A percentile compares a stretch with the other conserved stretches of the same genome.
Evolutionary conservation across 1,139 yeast genomes (phyloP).

Genomic region (Geotrichum europaeum): DNA sequence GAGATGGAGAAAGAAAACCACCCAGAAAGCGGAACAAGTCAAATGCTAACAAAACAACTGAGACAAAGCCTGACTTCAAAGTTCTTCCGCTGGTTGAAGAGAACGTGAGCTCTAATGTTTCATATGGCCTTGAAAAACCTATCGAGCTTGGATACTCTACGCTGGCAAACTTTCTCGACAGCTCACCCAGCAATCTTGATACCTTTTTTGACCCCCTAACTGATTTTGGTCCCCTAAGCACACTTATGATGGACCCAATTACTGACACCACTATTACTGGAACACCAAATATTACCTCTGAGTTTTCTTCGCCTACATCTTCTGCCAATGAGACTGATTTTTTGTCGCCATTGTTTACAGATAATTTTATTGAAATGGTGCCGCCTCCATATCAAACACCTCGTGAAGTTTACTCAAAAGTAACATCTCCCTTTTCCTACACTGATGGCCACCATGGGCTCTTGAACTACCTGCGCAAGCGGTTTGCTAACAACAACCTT

Average conservation of each 20-base stretch:
- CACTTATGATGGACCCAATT: neutral
- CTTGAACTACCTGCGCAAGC: constrained; percentile 60
- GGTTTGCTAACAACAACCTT: constrained; percentile 66
- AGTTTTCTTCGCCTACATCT: neutral
- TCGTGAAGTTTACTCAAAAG: constrained; percentile 26
- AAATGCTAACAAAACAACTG: neutral
- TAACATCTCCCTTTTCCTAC: constrained; percentile 61
- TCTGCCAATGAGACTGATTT: neutral
- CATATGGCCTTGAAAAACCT: neutral
- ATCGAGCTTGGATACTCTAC: neutral
- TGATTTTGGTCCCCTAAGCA: neutral
- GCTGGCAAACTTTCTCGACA: neutral
- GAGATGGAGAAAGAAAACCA: constrained; percentile 80
- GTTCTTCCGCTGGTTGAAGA: neutral
- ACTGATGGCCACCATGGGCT: constrained; percentile 84
- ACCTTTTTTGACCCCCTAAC: neutral
- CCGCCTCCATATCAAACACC: constrained; percentile 17
- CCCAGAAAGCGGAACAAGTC: constrained; percentile 51
- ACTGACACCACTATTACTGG: neutral
- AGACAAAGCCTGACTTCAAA: neutral
- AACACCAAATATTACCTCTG: neutral
- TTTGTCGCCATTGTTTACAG: neutral
- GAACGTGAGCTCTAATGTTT: neutral
- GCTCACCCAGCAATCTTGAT: neutral
- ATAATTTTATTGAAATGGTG: neutral